phyloP scores from a whole-genome alignment of 164 flowering plant species.

The Macadamia tetraphylla region DNA sequence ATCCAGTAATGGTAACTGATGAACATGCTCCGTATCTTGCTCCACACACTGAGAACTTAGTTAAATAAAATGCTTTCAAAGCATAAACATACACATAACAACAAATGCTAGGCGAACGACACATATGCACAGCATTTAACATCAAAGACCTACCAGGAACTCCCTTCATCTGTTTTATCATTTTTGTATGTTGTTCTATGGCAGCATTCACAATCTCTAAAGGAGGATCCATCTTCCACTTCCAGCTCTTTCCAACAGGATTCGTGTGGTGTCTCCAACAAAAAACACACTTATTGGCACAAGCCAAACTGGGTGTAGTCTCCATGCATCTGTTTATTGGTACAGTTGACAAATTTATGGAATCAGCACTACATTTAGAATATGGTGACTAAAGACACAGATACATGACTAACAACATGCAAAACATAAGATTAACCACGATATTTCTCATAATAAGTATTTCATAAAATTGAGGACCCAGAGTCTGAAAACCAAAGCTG shows the following conservation, averaged over 20 bases:
- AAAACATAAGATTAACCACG: neutral
- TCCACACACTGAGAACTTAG: too few relatives aligned
- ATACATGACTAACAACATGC: neutral
- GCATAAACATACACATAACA: too few relatives aligned
- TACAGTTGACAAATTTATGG: neutral
- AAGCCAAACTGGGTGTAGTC: constrained; percentile 95
- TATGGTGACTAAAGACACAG: neutral
- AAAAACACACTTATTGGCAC: constrained; percentile 99
- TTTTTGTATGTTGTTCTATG: constrained; percentile 76
- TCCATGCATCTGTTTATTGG: constrained; percentile 88
- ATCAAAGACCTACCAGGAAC: constrained; percentile 65
- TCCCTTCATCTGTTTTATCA: constrained; percentile 99
- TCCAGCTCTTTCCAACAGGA: constrained; percentile 98
- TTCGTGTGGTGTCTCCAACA: constrained; percentile 99
- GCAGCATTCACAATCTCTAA: constrained; percentile 80
- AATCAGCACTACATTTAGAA: neutral
- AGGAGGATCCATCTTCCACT: constrained; percentile 98
- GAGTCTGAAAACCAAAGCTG: neutral
- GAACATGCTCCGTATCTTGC: too few relatives aligned
- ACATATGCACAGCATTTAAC: too few relatives aligned
- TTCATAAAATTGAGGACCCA: too few relatives aligned
- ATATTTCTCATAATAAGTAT: too few relatives aligned
- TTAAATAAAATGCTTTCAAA: too few relatives aligned
- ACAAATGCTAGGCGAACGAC: too few relatives aligned
- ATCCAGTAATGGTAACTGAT: too few relatives aligned